Evolutionary conservation across 805 yeast genomes (phyloP).

Genomic region (Myxozyma mucilagina): DNA sequence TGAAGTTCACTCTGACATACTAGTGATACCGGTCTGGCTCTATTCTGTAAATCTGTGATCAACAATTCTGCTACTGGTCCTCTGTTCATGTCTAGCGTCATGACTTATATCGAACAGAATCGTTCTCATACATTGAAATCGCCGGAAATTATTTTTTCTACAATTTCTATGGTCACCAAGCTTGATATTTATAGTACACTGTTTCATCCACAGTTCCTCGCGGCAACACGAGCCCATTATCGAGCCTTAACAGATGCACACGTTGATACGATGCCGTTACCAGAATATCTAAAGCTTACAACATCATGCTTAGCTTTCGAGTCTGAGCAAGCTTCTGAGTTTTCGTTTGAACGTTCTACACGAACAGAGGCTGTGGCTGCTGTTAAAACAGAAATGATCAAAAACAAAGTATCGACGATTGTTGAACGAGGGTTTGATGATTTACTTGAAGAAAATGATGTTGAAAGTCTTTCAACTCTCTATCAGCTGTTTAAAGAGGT

Average conservation of each 20-base stretch:
- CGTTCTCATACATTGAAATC: conserved; percentile 9
- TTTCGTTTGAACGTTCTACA: conserved; percentile 16
- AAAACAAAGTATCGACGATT: neutral
- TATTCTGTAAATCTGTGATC: conserved; percentile 19
- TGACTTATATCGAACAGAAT: conserved; percentile 8
- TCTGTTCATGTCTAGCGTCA: conserved; percentile 12
- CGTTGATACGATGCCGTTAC: conserved; percentile 2
- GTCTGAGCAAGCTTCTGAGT: conserved; percentile 14
- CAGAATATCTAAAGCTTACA: conserved; percentile 21
- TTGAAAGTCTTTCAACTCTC: conserved; percentile 6
- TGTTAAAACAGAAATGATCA: conserved; percentile 13
- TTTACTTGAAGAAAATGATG: conserved; percentile 14
- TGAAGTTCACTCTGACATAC: no score
- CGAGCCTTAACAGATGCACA: conserved; percentile 8
- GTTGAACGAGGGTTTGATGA: conserved; percentile 24
- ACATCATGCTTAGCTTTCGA: conserved; percentile 11
- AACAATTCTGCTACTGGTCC: conserved; percentile 2
- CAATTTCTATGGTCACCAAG: conserved; percentile 19
- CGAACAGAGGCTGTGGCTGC: conserved; percentile 12
- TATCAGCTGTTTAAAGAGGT: conserved; percentile 15
- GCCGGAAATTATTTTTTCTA: neutral
- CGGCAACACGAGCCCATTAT: conserved; percentile 20
- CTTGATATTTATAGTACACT: conserved; percentile 14
- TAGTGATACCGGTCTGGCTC: conserved; percentile 25
- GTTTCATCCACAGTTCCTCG: conserved; percentile 21